phyloP scores from a whole-genome alignment of 306 rosid genomes.

The Cicer pinnatifidum region DNA sequence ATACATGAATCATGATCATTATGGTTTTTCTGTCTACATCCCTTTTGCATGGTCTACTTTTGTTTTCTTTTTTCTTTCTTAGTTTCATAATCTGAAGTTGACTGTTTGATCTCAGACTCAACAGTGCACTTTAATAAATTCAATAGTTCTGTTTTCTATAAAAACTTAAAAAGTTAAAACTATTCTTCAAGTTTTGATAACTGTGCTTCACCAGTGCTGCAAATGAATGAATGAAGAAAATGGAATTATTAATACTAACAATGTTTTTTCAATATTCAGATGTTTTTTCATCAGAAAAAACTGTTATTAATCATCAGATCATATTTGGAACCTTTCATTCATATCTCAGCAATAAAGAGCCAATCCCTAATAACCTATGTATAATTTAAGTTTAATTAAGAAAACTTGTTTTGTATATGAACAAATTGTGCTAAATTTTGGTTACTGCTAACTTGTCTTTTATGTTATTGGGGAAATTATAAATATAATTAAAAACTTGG shows the following conservation, averaged over 20 bases:
- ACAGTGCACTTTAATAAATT: conserved; percentile 11
- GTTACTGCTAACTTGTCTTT: conserved; percentile 17
- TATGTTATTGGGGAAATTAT: background rate
- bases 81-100: conserved; percentile 28
- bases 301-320: background rate
- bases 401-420: conserved; percentile 22
- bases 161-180: background rate
- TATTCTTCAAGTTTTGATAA: conserved; percentile 46
- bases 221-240: conserved; percentile 12
- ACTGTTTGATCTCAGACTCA: conserved; percentile 41
- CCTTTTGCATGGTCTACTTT: conserved; percentile 48
- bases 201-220: conserved; percentile 41
- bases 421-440: conserved; percentile 11
- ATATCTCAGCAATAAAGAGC: conserved; percentile 6
- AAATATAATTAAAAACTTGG: conserved; percentile 13
- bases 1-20: background rate
- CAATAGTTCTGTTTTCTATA: conserved; percentile 36
- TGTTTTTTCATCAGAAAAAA: conserved; percentile 25
- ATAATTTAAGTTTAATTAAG: conserved; percentile 1
- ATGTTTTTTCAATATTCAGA: conserved; percentile 46
- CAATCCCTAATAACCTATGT: conserved; percentile 9
- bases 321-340: conserved; percentile 1
- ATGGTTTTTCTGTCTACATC: background rate
- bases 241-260: conserved; percentile 28
- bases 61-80: background rate